Percentiles rank a stretch among this genome's conserved stretches.
These are phyloP conservation scores for Ophiostoma angusticollis DNA, from an alignment of 2,329 filamentous ascomycete genomes.

Conservation along the genomic window DNA sequence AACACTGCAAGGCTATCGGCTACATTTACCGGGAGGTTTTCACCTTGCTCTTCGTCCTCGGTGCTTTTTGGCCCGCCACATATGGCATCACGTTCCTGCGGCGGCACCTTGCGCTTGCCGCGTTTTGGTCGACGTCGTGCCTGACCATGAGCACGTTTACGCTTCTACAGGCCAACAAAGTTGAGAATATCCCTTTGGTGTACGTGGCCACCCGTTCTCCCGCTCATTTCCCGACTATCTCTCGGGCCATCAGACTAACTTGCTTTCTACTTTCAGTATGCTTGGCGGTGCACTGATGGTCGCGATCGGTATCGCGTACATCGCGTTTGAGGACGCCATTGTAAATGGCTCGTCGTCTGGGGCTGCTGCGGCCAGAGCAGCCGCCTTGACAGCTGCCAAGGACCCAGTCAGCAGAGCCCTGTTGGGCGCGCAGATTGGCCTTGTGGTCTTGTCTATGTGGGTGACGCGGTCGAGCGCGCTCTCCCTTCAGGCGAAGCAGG, in stretches of 20 bases:
- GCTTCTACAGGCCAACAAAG: conserved; percentile 72
- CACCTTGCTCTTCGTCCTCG: conserved; percentile 65
- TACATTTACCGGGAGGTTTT: conserved; percentile 87
- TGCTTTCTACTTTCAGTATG: conserved; percentile 37
- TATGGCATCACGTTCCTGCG: conserved; percentile 63
- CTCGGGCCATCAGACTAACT: no score
- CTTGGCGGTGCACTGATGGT: conserved; percentile 70
- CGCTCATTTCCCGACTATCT: background rate
- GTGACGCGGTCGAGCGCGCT: conserved; percentile 79
- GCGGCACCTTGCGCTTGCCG: conserved; percentile 48
- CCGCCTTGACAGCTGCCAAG: conserved; percentile 13
- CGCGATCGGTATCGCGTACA: conserved; percentile 60
- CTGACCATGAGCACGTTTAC: conserved; percentile 83
- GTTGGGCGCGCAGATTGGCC: conserved; percentile 60
- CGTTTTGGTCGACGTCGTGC: conserved; percentile 66
- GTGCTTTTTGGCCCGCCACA: conserved; percentile 61
- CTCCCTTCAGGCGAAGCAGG: conserved; percentile 72
- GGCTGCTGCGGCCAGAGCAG: conserved; percentile 14
- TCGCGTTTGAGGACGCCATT: conserved; percentile 60
- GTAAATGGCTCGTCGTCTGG: conserved; percentile 32
- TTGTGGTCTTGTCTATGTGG: conserved; percentile 67
- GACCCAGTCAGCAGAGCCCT: conserved; percentile 44
- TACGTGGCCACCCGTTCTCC: conserved; percentile 27
- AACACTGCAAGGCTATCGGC: conserved; percentile 56
- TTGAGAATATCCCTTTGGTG: conserved; percentile 65